Conservation (phyloP, 768 basidiomycete species). For the Mycena indigotica region DNA sequence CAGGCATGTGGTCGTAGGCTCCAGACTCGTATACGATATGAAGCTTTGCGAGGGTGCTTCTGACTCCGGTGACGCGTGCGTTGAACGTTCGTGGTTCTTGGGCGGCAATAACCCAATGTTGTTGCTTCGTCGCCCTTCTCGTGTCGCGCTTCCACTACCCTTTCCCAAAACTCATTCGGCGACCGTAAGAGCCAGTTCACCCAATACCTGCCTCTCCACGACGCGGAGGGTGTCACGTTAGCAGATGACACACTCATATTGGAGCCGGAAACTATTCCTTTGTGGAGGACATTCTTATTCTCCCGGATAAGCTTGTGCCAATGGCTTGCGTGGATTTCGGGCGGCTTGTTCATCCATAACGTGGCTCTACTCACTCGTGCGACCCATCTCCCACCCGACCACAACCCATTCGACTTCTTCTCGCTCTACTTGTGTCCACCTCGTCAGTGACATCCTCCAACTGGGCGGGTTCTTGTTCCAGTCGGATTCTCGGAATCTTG, state of each 20-base stretch:
- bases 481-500: constrained; percentile 43
- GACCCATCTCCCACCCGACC: constrained; percentile 53
- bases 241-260: constrained; percentile 14
- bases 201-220: constrained; percentile 46
- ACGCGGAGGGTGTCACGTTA: constrained; percentile 21
- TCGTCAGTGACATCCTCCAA: constrained; percentile 46
- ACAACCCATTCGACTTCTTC: constrained; percentile 66
- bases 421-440: constrained; percentile 57
- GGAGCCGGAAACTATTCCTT: constrained; percentile 30
- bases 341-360: constrained; percentile 53
- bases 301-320: constrained; percentile 57
- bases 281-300: constrained; percentile 64
- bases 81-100: not conserved
- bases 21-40: not conserved
- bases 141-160: not conserved
- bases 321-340: constrained; percentile 58
- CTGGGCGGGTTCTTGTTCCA: constrained; percentile 60
- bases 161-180: not conserved
- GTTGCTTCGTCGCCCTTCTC: not conserved
- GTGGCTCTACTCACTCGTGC: constrained; percentile 71
- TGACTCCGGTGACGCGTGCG: not conserved
- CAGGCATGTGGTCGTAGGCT: too few relatives aligned
- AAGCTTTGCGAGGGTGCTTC: not conserved
- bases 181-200: constrained; percentile 36
- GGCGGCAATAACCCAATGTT: not conserved